These are phyloP conservation scores for Chalaropsis ovoidea DNA, from an alignment of 2,329 filamentous ascomycete species.

Conservation along the genomic window DNA sequence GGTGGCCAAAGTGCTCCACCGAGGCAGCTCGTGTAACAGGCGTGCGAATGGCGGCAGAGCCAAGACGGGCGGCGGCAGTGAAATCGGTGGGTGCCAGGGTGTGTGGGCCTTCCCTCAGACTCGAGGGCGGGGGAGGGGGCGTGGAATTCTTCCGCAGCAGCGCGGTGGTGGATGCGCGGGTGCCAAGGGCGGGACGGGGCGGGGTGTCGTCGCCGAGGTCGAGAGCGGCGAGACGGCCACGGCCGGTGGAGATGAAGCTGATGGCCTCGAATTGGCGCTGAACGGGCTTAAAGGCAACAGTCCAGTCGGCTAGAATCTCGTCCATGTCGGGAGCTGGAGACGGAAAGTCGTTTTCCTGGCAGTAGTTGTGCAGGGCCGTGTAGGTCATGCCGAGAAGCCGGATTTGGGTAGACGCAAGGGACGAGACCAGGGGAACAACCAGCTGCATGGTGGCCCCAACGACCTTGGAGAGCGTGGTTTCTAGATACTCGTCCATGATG, in stretches of 20 bases:
- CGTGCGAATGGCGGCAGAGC: constrained; percentile 10
- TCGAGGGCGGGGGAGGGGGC: background rate
- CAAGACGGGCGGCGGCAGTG: constrained; percentile 20
- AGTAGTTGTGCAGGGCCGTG: constrained; percentile 64
- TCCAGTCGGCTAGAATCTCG: constrained; percentile 58
- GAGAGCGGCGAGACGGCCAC: constrained; percentile 42
- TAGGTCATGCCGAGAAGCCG: constrained; percentile 67
- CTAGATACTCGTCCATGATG: constrained; percentile 63
- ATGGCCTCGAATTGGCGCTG: constrained; percentile 59
- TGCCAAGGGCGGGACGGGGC: constrained; percentile 10
- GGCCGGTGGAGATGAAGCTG: constrained; percentile 54
- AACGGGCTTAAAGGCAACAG: constrained; percentile 50
- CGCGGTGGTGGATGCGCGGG: constrained; percentile 17
- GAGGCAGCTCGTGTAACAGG: constrained; percentile 17
- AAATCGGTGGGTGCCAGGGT: constrained; percentile 25
- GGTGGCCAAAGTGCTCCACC: constrained; percentile 23
- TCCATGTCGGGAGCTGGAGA: constrained; percentile 63
- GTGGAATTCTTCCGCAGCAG: background rate
- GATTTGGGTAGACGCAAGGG: constrained; percentile 68
- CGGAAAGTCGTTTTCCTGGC: constrained; percentile 56
- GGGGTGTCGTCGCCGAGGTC: constrained; percentile 19
- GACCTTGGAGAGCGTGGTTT: constrained; percentile 59
- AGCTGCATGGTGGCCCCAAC: constrained; percentile 61
- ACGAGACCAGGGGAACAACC: constrained; percentile 59
- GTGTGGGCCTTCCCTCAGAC: constrained; percentile 16